These are phyloP conservation scores for Colletotrichum chrysophilum DNA, from an alignment of 2,329 filamentous ascomycete genomes.

Conservation along the genomic window DNA sequence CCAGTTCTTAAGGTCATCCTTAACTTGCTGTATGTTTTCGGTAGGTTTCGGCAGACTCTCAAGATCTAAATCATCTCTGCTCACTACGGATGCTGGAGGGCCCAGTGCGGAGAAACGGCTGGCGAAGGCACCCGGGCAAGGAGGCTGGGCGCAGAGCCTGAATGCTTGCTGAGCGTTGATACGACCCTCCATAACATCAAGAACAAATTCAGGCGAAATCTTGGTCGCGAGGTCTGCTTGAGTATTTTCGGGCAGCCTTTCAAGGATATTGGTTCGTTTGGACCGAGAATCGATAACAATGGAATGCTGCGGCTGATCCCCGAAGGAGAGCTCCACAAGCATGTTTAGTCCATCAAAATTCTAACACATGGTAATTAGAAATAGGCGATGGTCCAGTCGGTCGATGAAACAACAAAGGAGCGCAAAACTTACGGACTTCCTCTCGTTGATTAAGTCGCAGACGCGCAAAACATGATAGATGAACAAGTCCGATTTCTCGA, in stretches of 20 bases:
- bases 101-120: neutral
- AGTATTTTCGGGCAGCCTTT: neutral
- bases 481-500: neutral
- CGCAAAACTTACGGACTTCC: neutral
- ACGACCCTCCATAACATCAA: conserved; percentile 1
- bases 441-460: neutral
- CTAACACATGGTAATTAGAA: neutral
- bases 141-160: neutral
- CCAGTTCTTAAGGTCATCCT: neutral
- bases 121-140: neutral
- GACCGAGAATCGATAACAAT: neutral
- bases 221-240: neutral
- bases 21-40: neutral
- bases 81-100: neutral
- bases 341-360: neutral
- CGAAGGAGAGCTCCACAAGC: neutral
- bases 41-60: neutral
- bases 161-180: neutral
- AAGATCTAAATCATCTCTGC: neutral
- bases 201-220: neutral
- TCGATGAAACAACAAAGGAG: neutral
- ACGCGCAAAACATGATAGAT: neutral
- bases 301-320: neutral
- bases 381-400: neutral
- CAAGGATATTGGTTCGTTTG: neutral